Evolutionary conservation across 352 stramenopile genomes (phyloP).

Genomic region (Pythium chondricola): DNA sequence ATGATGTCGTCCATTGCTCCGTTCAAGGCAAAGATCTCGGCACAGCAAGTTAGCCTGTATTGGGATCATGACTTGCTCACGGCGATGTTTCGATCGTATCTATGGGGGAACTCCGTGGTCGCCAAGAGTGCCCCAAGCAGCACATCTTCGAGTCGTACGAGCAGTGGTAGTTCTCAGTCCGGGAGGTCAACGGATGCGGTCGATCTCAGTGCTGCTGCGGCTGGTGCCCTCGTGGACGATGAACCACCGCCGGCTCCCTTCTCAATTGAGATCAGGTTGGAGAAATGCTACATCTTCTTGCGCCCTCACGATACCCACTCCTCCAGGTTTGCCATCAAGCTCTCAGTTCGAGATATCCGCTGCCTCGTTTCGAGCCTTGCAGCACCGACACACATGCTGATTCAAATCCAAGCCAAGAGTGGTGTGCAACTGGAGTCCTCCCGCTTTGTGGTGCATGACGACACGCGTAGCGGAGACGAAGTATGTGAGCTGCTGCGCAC

Average conservation of each 20-base stretch:
- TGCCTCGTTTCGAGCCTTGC: slow-evolving; percentile 38
- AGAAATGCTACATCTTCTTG: slow-evolving; percentile 56
- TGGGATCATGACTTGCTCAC: slow-evolving; percentile 70
- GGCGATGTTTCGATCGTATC: slow-evolving; percentile 49
- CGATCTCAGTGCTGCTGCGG: background rate
- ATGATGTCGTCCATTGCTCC: slow-evolving; percentile 43
- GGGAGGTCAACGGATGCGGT: background rate
- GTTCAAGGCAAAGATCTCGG: slow-evolving; percentile 41
- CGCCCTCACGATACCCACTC: slow-evolving; percentile 35
- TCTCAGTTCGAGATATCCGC: slow-evolving; percentile 30
- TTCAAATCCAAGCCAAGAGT: slow-evolving; percentile 29
- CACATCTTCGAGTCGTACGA: slow-evolving; percentile 23
- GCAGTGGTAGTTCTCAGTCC: slow-evolving; percentile 13
- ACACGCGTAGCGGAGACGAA: slow-evolving; percentile 22
- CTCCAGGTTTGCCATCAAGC: slow-evolving; percentile 31
- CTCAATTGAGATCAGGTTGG: slow-evolving; percentile 34
- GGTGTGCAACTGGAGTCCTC: slow-evolving; percentile 39
- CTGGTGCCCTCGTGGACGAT: background rate
- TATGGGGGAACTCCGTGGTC: slow-evolving; percentile 24
- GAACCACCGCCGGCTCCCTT: slow-evolving; percentile 14
- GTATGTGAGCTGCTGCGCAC: slow-evolving; percentile 35
- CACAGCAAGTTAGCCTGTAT: slow-evolving; percentile 50
- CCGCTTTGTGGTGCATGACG: slow-evolving; percentile 18
- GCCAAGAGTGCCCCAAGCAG: slow-evolving; percentile 25
- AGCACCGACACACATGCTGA: slow-evolving; percentile 20